phyloP scores from a whole-genome alignment of 148 eudicot species.

The Limonium bicolor region DNA sequence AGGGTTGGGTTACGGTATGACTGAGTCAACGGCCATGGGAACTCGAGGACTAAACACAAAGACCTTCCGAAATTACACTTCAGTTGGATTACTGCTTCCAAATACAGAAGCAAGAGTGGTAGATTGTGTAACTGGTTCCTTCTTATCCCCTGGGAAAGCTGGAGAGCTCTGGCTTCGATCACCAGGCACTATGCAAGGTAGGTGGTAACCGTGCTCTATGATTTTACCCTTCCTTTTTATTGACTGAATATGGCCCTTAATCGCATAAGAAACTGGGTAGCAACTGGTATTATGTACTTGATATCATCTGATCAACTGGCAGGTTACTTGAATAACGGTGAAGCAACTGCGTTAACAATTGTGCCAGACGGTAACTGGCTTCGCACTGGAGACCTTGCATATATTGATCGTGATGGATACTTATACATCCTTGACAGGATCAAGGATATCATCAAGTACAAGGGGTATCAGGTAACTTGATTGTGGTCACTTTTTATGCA shows the following conservation, averaged over 20 bases:
- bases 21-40: conserved; percentile 82
- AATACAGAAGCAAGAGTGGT: conserved; percentile 81
- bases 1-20: conserved; percentile 89
- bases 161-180: conserved; percentile 82
- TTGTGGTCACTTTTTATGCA: neutral
- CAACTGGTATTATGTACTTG: neutral
- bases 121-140: conserved; percentile 40
- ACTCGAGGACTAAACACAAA: conserved; percentile 62
- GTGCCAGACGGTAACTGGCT: conserved; percentile 78
- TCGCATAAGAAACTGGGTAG: too few relatives aligned
- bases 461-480: conserved; percentile 71
- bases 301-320: neutral
- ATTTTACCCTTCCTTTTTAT: neutral
- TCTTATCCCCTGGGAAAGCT: conserved; percentile 46
- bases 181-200: conserved; percentile 80
- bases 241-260: neutral
- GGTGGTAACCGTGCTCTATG: neutral
- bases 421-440: conserved; percentile 64
- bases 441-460: conserved; percentile 92
- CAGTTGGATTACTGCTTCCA: conserved; percentile 76
- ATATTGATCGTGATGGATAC: conserved; percentile 70
- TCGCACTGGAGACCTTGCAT: conserved; percentile 76
- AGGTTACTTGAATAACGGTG: conserved; percentile 67
- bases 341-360: conserved; percentile 46
- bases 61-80: conserved; percentile 27